Percentiles rank a stretch among this genome's conserved stretches.
Conservation (phyloP, 202 grass and related monocot genomes). For the Schoenoplectus tabernaemontani region DNA sequence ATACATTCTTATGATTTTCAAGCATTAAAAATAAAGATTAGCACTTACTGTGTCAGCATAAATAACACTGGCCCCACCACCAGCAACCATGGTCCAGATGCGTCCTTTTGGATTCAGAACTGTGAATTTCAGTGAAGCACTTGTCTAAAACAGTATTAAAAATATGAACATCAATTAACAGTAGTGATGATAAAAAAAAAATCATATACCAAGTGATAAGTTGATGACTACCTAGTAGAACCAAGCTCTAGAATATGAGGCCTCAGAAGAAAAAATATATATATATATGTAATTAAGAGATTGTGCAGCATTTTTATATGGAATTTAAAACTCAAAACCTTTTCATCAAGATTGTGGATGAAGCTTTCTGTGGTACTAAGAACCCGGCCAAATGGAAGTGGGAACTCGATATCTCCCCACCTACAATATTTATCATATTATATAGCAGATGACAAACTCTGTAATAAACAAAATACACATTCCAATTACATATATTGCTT, state of each 20-base stretch:
- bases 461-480: conserved; percentile 1
- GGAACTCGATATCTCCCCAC: conserved; percentile 73
- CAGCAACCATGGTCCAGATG: conserved; percentile 94
- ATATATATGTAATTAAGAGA: not conserved
- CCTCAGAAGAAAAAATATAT: not conserved
- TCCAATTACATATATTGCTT: not conserved
- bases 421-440: conserved; percentile 30
- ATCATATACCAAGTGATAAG: not conserved
- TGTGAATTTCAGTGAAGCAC: conserved; percentile 85
- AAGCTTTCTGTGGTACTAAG: conserved; percentile 63
- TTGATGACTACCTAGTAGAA: not conserved
- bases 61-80: conserved; percentile 95
- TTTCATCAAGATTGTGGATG: conserved; percentile 83
- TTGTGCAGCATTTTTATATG: conserved; percentile 1
- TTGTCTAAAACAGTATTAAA: conserved; percentile 41
- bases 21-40: not conserved
- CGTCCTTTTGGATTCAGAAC: conserved; percentile 75
- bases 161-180: not conserved
- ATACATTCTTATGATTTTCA: not conserved
- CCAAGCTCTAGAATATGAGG: conserved; percentile 1
- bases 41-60: conserved; percentile 84
- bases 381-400: conserved; percentile 84
- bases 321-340: conserved; percentile 37
- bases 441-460: not conserved
- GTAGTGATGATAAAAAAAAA: not conserved